Percentiles rank a stretch among this genome's conserved stretches.
phyloP scores from a whole-genome alignment of 257 asterid genomes.

The Schizonepeta tenuifolia region DNA sequence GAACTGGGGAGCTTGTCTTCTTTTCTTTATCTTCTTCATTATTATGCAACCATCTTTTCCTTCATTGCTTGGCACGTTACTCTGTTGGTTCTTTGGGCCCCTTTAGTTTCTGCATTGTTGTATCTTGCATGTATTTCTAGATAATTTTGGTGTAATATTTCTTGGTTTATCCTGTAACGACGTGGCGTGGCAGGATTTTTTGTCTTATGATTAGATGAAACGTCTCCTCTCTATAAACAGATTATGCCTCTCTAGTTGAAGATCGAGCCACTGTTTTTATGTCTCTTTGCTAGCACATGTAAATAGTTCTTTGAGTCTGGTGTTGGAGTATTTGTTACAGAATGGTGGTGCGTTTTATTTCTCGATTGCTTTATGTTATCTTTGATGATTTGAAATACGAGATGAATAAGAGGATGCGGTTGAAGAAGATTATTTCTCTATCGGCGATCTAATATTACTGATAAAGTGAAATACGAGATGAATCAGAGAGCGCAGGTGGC shows the following conservation, averaged over 20 bases:
- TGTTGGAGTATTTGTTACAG: neutral
- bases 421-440: neutral
- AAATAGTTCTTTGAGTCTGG: neutral
- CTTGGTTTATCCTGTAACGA: conserved; percentile 15
- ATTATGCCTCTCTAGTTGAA: neutral
- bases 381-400: neutral
- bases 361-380: neutral
- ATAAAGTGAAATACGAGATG: neutral
- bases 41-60: conserved; percentile 14
- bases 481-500: neutral
- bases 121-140: neutral
- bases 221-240: neutral
- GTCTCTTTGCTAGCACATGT: neutral
- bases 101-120: neutral
- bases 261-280: conserved; percentile 8
- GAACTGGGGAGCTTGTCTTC: conserved; percentile 19
- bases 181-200: neutral
- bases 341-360: neutral
- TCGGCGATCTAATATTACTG: neutral
- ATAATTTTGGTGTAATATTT: neutral
- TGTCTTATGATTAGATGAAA: neutral
- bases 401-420: neutral
- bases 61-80: conserved; percentile 9
- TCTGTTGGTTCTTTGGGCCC: conserved; percentile 5
- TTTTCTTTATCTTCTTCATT: conserved; percentile 28